phyloP scores from a whole-genome alignment of 805 yeast species.

The Candida khao-thaluensis region DNA sequence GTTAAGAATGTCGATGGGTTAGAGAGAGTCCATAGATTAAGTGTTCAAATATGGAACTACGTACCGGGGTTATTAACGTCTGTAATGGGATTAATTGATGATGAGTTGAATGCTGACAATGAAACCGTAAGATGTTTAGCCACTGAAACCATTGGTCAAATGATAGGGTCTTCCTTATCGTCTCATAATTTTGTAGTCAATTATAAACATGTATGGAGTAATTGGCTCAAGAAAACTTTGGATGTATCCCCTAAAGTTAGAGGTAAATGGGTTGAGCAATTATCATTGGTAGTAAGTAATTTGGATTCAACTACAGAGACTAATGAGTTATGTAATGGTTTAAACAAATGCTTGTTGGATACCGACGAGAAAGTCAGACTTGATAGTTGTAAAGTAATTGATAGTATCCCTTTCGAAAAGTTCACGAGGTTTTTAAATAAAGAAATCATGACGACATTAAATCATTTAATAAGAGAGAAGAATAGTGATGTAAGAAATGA shows the following conservation, averaged over 20 bases:
- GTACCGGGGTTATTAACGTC: slow-evolving; percentile 74
- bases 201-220: slow-evolving; percentile 60
- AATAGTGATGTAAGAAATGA: slow-evolving; percentile 60
- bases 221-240: slow-evolving; percentile 73
- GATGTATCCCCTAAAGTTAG: slow-evolving; percentile 69
- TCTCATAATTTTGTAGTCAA: slow-evolving; percentile 45
- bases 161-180: slow-evolving; percentile 39
- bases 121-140: slow-evolving; percentile 63
- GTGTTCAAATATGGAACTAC: slow-evolving; percentile 70
- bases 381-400: slow-evolving; percentile 53
- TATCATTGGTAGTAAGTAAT: slow-evolving; percentile 44
- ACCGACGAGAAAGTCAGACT: slow-evolving; percentile 71
- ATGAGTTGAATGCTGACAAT: slow-evolving; percentile 73
- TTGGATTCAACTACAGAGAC: slow-evolving; percentile 34
- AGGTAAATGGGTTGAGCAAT: slow-evolving; percentile 63
- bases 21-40: slow-evolving; percentile 58
- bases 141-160: slow-evolving; percentile 68
- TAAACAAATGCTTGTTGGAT: slow-evolving; percentile 70
- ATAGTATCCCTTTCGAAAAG: slow-evolving; percentile 43
- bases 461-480: slow-evolving; percentile 70
- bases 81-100: slow-evolving; percentile 75
- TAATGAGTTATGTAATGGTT: slow-evolving; percentile 42
- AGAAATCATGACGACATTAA: slow-evolving; percentile 51
- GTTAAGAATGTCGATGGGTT: slow-evolving; percentile 23
- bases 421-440: slow-evolving; percentile 51